Conservation (phyloP, 345 rosid species). For the Clausena lansium region DNA sequence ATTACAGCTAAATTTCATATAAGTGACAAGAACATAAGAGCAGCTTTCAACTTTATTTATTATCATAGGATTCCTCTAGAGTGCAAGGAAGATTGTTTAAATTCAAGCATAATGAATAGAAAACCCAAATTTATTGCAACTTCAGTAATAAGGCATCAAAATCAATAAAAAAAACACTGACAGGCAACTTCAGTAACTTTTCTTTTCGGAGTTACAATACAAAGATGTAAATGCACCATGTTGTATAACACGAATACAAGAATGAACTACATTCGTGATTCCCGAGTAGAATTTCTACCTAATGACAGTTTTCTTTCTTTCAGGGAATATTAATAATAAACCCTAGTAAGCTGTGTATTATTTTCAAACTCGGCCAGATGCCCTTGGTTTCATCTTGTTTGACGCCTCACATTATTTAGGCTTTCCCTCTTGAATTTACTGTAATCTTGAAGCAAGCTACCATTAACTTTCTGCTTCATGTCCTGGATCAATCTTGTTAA, state of each 20-base stretch:
- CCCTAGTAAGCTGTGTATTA: background rate
- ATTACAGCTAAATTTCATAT: background rate
- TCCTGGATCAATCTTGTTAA: slow-evolving; percentile 62
- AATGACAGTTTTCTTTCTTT: background rate
- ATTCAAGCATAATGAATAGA: background rate
- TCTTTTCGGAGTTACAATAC: background rate
- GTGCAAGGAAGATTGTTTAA: background rate
- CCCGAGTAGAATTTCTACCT: background rate
- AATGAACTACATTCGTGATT: background rate
- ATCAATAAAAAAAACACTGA: no score
- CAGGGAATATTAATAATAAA: background rate
- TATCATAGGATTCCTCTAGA: background rate
- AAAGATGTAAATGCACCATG: no score
- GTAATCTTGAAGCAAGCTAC: slow-evolving; percentile 80
- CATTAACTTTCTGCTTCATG: slow-evolving; percentile 80
- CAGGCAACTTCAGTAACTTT: background rate
- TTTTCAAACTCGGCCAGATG: background rate
- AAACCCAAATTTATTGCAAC: no score
- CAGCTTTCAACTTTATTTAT: background rate
- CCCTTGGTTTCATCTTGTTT: background rate
- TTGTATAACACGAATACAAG: background rate
- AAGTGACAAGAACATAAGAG: background rate
- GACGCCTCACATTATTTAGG: background rate
- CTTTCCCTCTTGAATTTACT: slow-evolving; percentile 57
- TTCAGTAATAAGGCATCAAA: background rate